Conservation (phyloP, 2,329 filamentous ascomycete genomes). For the Calonectria ilicicola region DNA sequence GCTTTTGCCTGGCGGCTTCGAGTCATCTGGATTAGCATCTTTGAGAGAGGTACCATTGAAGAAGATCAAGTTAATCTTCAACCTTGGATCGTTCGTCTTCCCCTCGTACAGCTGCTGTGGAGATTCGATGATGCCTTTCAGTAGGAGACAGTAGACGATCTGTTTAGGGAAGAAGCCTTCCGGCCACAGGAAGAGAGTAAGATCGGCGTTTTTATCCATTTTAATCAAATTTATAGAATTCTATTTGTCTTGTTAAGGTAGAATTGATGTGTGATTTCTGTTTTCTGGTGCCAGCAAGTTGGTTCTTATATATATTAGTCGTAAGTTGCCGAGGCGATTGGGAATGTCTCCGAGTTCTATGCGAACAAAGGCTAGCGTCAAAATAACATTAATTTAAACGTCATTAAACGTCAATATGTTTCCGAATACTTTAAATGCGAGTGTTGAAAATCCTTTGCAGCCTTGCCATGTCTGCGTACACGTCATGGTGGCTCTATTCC, state of each 20-base stretch:
- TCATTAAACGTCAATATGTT: too few relatives aligned
- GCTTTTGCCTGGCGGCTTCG: background rate
- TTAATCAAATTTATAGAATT: background rate
- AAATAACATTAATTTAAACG: background rate
- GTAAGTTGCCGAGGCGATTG: background rate
- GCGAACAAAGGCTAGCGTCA: background rate
- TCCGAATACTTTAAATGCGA: too few relatives aligned
- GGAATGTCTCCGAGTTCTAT: background rate
- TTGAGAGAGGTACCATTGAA: background rate
- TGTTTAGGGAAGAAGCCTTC: background rate
- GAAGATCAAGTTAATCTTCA: background rate
- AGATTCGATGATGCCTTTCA: background rate
- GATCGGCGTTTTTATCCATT: background rate
- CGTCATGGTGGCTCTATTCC: too few relatives aligned
- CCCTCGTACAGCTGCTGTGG: background rate
- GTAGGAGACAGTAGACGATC: background rate
- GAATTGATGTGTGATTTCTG: background rate
- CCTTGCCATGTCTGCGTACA: too few relatives aligned
- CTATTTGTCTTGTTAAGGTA: too few relatives aligned
- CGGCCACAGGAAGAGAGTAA: background rate
- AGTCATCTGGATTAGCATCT: background rate
- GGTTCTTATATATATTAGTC: background rate
- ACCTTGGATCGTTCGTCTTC: background rate
- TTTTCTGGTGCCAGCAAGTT: background rate
- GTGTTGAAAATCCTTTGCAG: too few relatives aligned